Evolutionary conservation across 805 yeast species (phyloP).

Genomic region (Wickerhamiella occidentalis): DNA sequence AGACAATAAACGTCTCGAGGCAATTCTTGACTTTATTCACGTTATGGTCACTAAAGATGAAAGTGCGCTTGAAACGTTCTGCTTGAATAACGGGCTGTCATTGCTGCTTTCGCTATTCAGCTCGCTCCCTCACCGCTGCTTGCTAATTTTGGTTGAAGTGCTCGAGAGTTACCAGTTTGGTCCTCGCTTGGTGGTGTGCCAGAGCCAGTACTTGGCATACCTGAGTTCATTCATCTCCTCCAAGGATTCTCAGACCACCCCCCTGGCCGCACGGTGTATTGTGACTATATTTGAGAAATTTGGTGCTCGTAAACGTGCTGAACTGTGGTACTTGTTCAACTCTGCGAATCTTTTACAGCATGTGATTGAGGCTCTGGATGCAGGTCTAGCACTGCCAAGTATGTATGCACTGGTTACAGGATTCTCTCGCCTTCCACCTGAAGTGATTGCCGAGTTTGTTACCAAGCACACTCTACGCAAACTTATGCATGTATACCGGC

Average conservation of each 20-base stretch:
- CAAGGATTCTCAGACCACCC: background rate
- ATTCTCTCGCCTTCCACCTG: conserved; percentile 35
- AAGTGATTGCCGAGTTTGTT: conserved; percentile 28
- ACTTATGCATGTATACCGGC: conserved; percentile 22
- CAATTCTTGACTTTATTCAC: conserved; percentile 17
- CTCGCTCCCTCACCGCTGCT: background rate
- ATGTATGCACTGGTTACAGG: conserved; percentile 17
- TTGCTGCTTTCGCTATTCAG: background rate
- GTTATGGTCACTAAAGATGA: conserved; percentile 13
- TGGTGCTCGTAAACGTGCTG: conserved; percentile 19
- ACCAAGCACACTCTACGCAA: conserved; percentile 28
- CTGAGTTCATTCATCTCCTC: background rate
- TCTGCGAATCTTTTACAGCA: conserved; percentile 14
- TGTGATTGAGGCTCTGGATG: conserved; percentile 14
- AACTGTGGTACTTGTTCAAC: conserved; percentile 21
- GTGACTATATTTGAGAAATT: conserved; percentile 17
- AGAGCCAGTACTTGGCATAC: conserved; percentile 6
- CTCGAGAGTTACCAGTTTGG: background rate
- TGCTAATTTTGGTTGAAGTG: background rate
- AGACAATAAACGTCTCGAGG: background rate
- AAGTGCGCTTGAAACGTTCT: conserved; percentile 15
- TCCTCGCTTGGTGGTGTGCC: conserved; percentile 15
- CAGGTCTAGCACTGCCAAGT: conserved; percentile 11
- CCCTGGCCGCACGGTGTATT: conserved; percentile 10
- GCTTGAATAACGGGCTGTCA: conserved; percentile 21